These are phyloP conservation scores for Dichotomopilus funicola DNA, from an alignment of 2,329 filamentous ascomycete genomes.

Conservation along the genomic window DNA sequence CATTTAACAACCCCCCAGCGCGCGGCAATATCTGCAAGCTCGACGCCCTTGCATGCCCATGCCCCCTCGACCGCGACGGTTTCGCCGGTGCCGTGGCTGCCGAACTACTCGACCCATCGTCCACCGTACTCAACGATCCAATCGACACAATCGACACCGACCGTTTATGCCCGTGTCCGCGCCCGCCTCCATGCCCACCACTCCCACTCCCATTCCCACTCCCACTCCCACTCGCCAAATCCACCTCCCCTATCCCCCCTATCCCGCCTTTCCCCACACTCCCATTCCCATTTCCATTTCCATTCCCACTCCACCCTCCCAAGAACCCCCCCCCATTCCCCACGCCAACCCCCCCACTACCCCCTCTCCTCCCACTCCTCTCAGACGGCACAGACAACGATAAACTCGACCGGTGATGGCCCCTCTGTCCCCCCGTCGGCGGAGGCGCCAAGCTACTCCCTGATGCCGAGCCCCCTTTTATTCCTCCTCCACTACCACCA, in stretches of 20 bases:
- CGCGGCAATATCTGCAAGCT: slow-evolving; percentile 70
- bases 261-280: not conserved
- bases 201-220: not conserved
- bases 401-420: slow-evolving; percentile 61
- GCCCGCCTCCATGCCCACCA: slow-evolving; percentile 4
- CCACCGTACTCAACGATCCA: slow-evolving; percentile 46
- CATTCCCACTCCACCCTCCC: slow-evolving; percentile 5
- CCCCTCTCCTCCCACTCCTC: slow-evolving; percentile 37
- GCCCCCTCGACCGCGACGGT: slow-evolving; percentile 54
- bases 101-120: slow-evolving; percentile 38
- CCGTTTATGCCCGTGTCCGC: slow-evolving; percentile 60
- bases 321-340: not conserved
- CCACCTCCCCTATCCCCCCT: not conserved
- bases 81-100: slow-evolving; percentile 26
- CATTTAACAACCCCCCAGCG: slow-evolving; percentile 36
- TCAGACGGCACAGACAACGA: slow-evolving; percentile 52
- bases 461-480: slow-evolving; percentile 15
- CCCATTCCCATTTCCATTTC: slow-evolving; percentile 12
- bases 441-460: slow-evolving; percentile 39
- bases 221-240: not conserved
- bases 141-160: slow-evolving; percentile 80
- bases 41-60: slow-evolving; percentile 72
- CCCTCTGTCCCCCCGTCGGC: slow-evolving; percentile 29
- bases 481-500: too few relatives aligned
- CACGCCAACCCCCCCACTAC: slow-evolving; percentile 22